Conservation (phyloP, 2,329 filamentous ascomycete genomes). For the Monosporascus cannonballus region DNA sequence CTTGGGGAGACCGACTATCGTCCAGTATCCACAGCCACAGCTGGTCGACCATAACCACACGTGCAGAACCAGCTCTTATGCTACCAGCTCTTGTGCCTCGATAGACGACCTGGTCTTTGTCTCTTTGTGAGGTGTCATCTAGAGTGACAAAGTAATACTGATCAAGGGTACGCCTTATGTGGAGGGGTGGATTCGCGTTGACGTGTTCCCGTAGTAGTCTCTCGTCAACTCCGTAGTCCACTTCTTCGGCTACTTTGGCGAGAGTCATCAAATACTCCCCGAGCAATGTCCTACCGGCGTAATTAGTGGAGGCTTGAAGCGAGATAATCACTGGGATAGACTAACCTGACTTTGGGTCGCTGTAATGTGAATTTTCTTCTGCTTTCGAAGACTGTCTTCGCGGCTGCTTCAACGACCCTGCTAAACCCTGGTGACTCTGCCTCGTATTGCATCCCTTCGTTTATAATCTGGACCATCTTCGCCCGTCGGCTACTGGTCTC, state of each 20-base stretch:
- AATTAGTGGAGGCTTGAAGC: neutral
- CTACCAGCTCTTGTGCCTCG: slow-evolving; percentile 4
- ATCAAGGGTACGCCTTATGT: slow-evolving; percentile 24
- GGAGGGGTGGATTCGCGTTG: slow-evolving; percentile 11
- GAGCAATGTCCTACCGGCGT: slow-evolving; percentile 4
- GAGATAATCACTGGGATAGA: neutral
- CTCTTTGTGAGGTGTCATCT: slow-evolving; percentile 18
- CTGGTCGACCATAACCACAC: slow-evolving; percentile 13
- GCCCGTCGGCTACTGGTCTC: slow-evolving; percentile 29
- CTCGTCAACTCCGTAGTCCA: slow-evolving; percentile 29
- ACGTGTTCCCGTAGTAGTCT: slow-evolving; percentile 28
- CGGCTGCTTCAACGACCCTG: neutral
- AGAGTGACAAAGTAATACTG: slow-evolving; percentile 25
- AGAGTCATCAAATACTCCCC: slow-evolving; percentile 27
- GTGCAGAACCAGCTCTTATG: too few relatives aligned
- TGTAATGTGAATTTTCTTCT: neutral
- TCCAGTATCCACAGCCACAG: slow-evolving; percentile 16
- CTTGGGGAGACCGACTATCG: neutral
- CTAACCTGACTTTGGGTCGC: neutral
- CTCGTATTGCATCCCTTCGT: slow-evolving; percentile 6
- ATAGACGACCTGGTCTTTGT: slow-evolving; percentile 14
- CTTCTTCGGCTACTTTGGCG: slow-evolving; percentile 29
- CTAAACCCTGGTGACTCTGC: neutral
- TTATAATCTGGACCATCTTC: slow-evolving; percentile 11
- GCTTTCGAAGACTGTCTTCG: neutral